These are phyloP conservation scores for Geosmithia morbida DNA, from an alignment of 2,329 filamentous ascomycete genomes.

Conservation along the genomic window DNA sequence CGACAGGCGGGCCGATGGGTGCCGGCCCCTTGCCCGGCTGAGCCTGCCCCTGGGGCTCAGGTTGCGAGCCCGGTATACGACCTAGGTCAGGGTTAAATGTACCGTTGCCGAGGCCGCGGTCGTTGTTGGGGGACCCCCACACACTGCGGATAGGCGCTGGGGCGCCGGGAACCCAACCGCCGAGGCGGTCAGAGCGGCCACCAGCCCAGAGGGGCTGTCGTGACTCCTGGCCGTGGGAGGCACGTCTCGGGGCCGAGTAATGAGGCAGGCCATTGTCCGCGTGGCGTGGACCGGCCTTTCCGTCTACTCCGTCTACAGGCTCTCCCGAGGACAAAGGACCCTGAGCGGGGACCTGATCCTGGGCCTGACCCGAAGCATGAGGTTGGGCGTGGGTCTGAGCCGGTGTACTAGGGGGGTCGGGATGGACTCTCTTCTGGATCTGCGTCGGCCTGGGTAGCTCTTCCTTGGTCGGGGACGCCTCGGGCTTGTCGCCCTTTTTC, in stretches of 20 bases:
- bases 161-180: conserved; percentile 31
- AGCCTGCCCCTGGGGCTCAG: conserved; percentile 2
- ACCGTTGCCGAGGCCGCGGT: conserved; percentile 61
- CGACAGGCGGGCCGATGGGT: conserved; percentile 25
- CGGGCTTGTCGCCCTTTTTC: conserved; percentile 41
- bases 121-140: conserved; percentile 61
- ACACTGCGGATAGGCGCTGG: conserved; percentile 43
- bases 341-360: not conserved
- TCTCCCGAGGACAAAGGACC: not conserved
- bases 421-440: conserved; percentile 18
- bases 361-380: not conserved
- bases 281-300: not conserved
- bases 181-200: conserved; percentile 30
- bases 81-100: conserved; percentile 54
- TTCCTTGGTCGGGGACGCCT: conserved; percentile 18
- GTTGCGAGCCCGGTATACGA: conserved; percentile 25
- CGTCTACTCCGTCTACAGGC: not conserved
- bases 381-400: not conserved
- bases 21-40: conserved; percentile 24
- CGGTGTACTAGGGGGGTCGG: conserved; percentile 3
- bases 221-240: conserved; percentile 16
- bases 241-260: conserved; percentile 10
- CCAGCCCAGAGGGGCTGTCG: conserved; percentile 22
- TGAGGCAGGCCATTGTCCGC: not conserved
- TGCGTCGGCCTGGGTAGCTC: conserved; percentile 21